Evolutionary conservation across 164 flowering plant genomes (phyloP), one percentile per base, ranked within the genome.

Genomic region (Kingdonia uniflora): DNA sequence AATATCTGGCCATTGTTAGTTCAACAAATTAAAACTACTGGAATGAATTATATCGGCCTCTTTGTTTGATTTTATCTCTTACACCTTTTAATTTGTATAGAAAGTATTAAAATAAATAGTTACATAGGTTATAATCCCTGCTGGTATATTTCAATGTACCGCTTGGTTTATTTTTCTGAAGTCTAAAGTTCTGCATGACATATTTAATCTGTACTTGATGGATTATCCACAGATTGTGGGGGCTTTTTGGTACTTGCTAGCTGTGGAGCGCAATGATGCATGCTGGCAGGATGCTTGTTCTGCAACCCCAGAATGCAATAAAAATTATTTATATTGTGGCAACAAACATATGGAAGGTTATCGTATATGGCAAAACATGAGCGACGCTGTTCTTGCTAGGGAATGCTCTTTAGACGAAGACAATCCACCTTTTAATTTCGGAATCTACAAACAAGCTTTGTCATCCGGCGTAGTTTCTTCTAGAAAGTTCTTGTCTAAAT

Each of bases 201-300:
- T 6, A 41, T 20, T 21, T 21, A n/a, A n/a, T n/a, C n/a, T 47
- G 26, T 13, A 12, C 14, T 22, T 11, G 12, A 21, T 47, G 20
- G n/a, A 47, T 16, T 21, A 12, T 44, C 23, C 1, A 22, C 29
- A 47, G 51, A 79, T 89, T 51, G 87, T 87, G 67, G 99, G 99
- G 52, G 90, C 99, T 26, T 77, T 84, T 51, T 91, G 98, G 98
- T 91, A 91, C 70, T 62, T 80, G 46, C 58, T 85, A 16, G 85
- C 95, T 52, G 68, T 91, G 49, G 90, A 84, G 49, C 92, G 98
- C 14, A 76, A 73, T 57, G 90, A 84, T 62, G 48, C 89, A 14
- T 94, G 99, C 74, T 89, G 99, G 99, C 74, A 71, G 67, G n/a
- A 38, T 55, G 92, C 80, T 49, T 94, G 99, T 59, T 10, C 2